phyloP scores from a whole-genome alignment of 192 early-diverging fungal species.

The Phlyctochytrium planicorne region DNA sequence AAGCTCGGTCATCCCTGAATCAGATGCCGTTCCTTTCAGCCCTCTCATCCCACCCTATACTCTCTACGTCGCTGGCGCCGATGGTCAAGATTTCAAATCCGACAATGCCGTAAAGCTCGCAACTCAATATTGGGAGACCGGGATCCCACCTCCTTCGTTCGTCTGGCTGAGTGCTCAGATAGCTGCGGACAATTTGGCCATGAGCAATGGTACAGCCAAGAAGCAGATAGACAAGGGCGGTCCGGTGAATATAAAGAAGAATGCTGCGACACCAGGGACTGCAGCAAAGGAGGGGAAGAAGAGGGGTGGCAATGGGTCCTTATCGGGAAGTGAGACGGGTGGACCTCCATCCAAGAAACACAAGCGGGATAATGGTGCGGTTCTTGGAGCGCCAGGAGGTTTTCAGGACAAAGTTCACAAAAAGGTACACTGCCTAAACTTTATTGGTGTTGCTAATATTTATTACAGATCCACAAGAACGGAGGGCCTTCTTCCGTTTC shows the following conservation, averaged over 20 bases:
- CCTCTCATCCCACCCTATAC: constrained; percentile 45
- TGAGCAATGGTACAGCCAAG: background rate
- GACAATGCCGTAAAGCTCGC: constrained; percentile 54
- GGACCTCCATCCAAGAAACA: no score
- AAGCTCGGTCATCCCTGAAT: constrained; percentile 38
- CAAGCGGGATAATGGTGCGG: no score
- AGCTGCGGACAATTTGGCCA: background rate
- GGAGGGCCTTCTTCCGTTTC: no score
- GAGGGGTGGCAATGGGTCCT: background rate
- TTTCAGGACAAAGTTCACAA: no score
- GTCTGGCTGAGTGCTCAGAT: constrained; percentile 36
- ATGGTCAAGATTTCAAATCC: constrained; percentile 37
- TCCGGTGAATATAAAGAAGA: background rate
- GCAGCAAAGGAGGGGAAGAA: background rate
- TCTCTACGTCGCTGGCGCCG: constrained; percentile 42
- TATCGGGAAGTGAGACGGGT: no score
- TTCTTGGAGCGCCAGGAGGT: no score
- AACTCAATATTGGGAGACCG: constrained; percentile 47
- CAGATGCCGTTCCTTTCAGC: constrained; percentile 36
- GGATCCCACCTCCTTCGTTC: constrained; percentile 40
- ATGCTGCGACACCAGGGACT: background rate
- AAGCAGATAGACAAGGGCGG: background rate
- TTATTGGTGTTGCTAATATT: no score
- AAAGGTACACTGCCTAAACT: no score
- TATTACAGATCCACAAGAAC: no score